Evolutionary conservation across 768 basidiomycete genomes (phyloP), one percentile per base, ranked within the genome.

Genomic region (Pleurotus cornucopiae): DNA sequence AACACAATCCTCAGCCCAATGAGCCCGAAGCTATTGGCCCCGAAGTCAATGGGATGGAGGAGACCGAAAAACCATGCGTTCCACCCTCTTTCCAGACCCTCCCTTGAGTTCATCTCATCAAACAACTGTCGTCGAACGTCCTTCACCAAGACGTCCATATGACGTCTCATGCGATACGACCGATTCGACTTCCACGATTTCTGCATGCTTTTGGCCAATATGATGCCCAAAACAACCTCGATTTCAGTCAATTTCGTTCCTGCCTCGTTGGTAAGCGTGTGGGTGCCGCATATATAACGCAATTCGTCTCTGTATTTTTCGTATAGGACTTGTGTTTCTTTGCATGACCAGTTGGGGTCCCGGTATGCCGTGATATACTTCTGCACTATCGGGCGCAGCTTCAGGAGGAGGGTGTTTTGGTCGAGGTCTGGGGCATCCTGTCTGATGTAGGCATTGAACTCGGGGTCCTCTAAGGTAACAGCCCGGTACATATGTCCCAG

Each of bases 221-320:
- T 93, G 0, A 85, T 84, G 16, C 89, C 89, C 26, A 84, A 69
- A 1, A 90, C 85, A 20, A 91, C 76, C 62, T 93, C 91, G 49
- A 86, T 85, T 64, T 93, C 91, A 5, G 75, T 67, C 34, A 93
- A 73, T 26, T 76, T 76, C 6, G 74, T 74, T 6, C 79, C 82
- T 1, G 83, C 76, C 6, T 73, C 69, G 53, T 79, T 77, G 6
- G 86, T 81, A 7, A 91, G 68, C 0, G 84, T 81, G 63, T 89
- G 88, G 0, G 85, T 86, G 13, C 76, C 69, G 58, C 84, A 81
- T 54, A 90, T 86, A 65, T 90, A 92, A 13, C 75, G 69, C 57
- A 93, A 72, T 66, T 93, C 88, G 57, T 83, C 78, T 9, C 70
- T 66, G 65, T 90, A 92, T 60, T 69, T 69, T 25, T 63, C 61